Conservation (phyloP, 2,329 filamentous ascomycete species). For the Aspergillus sp. region DNA sequence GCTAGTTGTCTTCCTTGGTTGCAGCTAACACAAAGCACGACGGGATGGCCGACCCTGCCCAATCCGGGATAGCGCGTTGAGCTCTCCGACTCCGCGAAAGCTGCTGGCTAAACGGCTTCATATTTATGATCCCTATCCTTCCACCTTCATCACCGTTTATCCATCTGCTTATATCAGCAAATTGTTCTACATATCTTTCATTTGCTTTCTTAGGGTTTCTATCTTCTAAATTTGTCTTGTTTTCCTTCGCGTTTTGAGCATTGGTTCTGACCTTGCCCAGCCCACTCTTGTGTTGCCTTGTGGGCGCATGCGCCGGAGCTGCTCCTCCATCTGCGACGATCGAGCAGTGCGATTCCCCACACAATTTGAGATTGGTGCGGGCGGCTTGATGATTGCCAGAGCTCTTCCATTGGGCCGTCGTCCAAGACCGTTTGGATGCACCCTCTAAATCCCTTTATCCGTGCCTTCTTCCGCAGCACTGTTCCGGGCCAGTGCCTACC, state of each 20-base stretch:
- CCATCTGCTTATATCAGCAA: not conserved
- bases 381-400: conserved; percentile 36
- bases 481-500: conserved; percentile 87
- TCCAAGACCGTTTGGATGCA: conserved; percentile 69
- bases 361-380: conserved; percentile 14
- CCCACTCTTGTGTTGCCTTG: too few relatives aligned
- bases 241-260: too few relatives aligned
- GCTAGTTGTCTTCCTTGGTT: not conserved
- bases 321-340: conserved; percentile 25
- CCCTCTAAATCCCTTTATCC: conserved; percentile 97
- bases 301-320: conserved; percentile 24
- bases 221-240: not conserved
- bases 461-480: conserved; percentile 97
- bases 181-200: not conserved
- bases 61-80: conserved; percentile 26
- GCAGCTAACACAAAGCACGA: too few relatives aligned
- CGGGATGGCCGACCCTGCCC: conserved; percentile 9
- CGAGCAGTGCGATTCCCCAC: conserved; percentile 18
- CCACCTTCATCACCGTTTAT: not conserved
- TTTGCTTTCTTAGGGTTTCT: not conserved
- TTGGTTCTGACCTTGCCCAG: too few relatives aligned
- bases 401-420: conserved; percentile 28
- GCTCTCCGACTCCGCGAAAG: conserved; percentile 21
- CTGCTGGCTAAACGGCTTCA: conserved; percentile 10
- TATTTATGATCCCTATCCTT: not conserved